Percentiles rank a stretch among this genome's conserved stretches.
Evolutionary conservation across 176 grass and related monocot genomes (phyloP).

Genomic region (Poa annua): DNA sequence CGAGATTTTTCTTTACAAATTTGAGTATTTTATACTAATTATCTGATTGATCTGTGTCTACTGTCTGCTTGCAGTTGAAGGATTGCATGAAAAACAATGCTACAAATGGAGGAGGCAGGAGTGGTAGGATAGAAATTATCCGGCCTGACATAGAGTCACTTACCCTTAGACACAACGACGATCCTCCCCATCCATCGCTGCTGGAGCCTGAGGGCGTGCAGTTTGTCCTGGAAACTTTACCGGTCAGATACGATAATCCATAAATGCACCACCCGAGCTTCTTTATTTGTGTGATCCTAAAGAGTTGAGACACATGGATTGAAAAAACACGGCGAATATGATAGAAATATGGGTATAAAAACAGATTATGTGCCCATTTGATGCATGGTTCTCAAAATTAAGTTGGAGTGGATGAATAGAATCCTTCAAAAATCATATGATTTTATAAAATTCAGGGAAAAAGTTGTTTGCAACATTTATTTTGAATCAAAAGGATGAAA

Average conservation of each 20-base stretch:
- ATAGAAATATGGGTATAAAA: not conserved
- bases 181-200: not conserved
- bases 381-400: not conserved
- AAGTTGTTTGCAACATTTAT: not conserved
- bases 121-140: not conserved
- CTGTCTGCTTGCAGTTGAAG: not conserved
- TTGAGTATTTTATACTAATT: not conserved
- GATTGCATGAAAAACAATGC: not conserved
- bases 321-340: not conserved
- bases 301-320: not conserved
- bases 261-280: not conserved
- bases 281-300: not conserved
- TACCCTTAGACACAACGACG: not conserved
- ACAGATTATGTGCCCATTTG: not conserved
- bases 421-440: not conserved
- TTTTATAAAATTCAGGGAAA: not conserved
- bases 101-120: not conserved
- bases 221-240: slow-evolving; percentile 33
- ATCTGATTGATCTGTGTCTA: not conserved
- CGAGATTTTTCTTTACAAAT: not conserved
- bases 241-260: slow-evolving; percentile 17
- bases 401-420: not conserved
- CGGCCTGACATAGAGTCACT: not conserved
- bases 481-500: not conserved
- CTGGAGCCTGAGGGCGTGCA: not conserved